Base-by-base conservation (phyloP, 169 alveolate genomes). In the Theileria sp. region DNA sequence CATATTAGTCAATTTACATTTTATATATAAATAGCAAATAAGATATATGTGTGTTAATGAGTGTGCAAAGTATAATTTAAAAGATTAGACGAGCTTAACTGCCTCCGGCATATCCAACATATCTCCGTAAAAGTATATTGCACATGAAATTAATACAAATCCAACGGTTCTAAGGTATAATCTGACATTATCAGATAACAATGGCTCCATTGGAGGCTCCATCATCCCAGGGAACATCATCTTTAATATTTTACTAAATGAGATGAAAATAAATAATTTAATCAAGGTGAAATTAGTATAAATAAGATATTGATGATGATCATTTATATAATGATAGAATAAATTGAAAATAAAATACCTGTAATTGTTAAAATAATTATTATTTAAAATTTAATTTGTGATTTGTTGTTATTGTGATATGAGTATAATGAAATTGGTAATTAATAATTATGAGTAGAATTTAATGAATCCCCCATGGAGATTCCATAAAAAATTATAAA, bases 141-240 rank as follows among this genome's bases (percentile, higher is more conserved):
- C 86, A 30, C 80, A 84, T 17, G 92, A 86, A 15, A 90, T 80
- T 23, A 70, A 86, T 13, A 87, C 83, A 78, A 87, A 91, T 1
- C 92, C 93, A 19, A 87, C 80, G 19, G 87, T 82, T 26, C 94
- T 62, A 44, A 91, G 70, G 32, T 64, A 81, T 77, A 91, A 84
- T 68, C 92, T 75, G 65, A 79, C 81, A 30, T 71, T 72, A 23
- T 86, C 92, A 12, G 94, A 68, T 49, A 91, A 54, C 49, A 86
- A 80, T 15, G 89, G 92, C 86, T 91, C 91, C 9, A 86, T 89
- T 50, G 66, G 85, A 28, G 73, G 84, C 49, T 90, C 85, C 80
- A 90, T 69, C 92, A 91, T 85, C 17, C 94, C 94, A 36, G 94
- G 94, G 81, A 79, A 91, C 88, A 87, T 81, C 94, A 91, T 91